Conservation (phyloP, 169 alveolate species). For the Eimeria necatrix region DNA sequence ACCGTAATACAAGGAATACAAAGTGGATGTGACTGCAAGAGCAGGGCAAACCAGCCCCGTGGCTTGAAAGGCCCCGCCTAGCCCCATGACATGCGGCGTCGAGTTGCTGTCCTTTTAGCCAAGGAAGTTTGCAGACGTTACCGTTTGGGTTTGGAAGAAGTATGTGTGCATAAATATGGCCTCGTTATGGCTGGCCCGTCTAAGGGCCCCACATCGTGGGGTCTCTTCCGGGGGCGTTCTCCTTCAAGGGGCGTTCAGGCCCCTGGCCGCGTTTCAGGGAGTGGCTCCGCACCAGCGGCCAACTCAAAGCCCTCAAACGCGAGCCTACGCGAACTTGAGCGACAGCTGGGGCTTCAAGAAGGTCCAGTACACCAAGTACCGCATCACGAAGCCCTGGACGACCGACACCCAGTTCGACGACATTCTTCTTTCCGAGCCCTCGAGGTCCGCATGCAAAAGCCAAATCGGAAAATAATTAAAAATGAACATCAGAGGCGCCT, state of each 20-base stretch:
- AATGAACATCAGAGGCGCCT: too few species aligned
- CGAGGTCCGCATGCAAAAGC: conserved; percentile 72
- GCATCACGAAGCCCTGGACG: conserved; percentile 91
- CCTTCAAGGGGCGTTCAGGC: conserved; percentile 33
- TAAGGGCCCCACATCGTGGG: conserved; percentile 71
- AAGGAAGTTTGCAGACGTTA: background rate
- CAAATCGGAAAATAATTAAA: too few species aligned
- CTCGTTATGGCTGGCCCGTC: conserved; percentile 29
- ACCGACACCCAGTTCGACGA: conserved; percentile 91
- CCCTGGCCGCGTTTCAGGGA: background rate
- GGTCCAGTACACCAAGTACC: conserved; percentile 90
- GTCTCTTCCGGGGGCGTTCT: conserved; percentile 54
- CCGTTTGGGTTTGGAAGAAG: background rate
- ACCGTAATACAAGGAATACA: too few species aligned
- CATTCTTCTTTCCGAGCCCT: conserved; percentile 89
- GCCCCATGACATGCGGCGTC: conserved; percentile 12
- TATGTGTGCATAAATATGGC: conserved; percentile 66
- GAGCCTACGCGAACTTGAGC: conserved; percentile 67
- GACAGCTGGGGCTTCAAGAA: conserved; percentile 80
- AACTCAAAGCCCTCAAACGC: background rate
- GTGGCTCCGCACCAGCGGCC: background rate
- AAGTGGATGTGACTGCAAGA: too few species aligned
- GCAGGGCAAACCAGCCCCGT: conserved; percentile 23
- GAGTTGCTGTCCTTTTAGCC: background rate
- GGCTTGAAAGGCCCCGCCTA: conserved; percentile 6